Evolutionary conservation across 2,329 filamentous ascomycete genomes (phyloP), one percentile per base, ranked within the genome.

Genomic region (Fusarium beomiforme): DNA sequence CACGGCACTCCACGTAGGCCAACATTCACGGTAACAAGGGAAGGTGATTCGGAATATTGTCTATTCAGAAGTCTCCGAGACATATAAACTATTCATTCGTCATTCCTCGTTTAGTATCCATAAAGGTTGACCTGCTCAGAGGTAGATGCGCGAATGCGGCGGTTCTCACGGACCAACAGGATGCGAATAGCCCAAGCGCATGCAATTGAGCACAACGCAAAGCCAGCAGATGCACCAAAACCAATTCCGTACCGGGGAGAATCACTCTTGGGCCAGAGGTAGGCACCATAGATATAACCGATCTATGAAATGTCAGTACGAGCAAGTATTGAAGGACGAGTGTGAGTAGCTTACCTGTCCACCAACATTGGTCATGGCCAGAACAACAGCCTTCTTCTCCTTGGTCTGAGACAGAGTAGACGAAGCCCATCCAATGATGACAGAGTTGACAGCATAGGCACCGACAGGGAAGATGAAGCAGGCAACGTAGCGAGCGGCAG

Each of bases 211-310:
- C 78, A 76, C 9, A 81, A 57, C 3, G 83, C 81, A 39, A 84
- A 85, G 1, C 81, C 84, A 4, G 83, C 79, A 1, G 83, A 85
- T 16, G 84, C 83, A 8, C 82, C 83, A 17, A 84, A 82, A 0
- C 80, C 81, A 53, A 86, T 84, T 2, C 77, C 79, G 64, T 85
- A 87, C 24, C 83, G 78, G 0, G 85, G 85, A 37, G 76, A 78
- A 59, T 85, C 83, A 12, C 67, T 80, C 24, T 81, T 80, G 8
- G 83, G 84, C 83, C 84, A 86, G 6, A 87, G 77, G 66, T 86
- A 86, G 3, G 84, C 83, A n/a, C 84, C 84, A 71, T 85, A 87
- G 46, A 86, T 83, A 71, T 85, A 85, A 4, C 81, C 82, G 17
- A 84, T 83, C 70, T 75, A 19, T 31, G 1, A 1, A 26, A 10